Base-by-base conservation (phyloP, 805 yeast species). In the Teunomyces stri region DNA sequence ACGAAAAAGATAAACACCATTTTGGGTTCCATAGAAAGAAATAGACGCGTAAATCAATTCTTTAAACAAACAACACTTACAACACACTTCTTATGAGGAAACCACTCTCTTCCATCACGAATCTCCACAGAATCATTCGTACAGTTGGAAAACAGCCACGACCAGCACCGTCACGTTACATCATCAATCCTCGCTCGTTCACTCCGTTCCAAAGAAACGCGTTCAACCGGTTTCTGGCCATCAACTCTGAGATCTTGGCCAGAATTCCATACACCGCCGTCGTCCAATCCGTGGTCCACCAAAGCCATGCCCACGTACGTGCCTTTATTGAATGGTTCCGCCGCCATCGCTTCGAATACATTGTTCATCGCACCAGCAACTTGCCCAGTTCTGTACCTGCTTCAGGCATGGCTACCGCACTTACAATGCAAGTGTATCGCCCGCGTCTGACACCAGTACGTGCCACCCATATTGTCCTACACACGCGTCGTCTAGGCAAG, bases 311-410 rank as follows among this genome's bases (percentile, higher is more conserved):
- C 5, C 18, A 18, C 9, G 22, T 42, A 1, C 37, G 36, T 11
- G 11, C 39, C 5, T 49, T 44, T 29, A n/a, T 50, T 4, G 48
- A 48, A 6, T 46, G 51, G 51, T 51, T 50, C 44, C 45, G 46
- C 27, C 20, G 45, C 1, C 35, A 44, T 13, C 42, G 53, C 5
- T 50, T 29, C 42, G 38, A 50, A 16, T 50, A 50, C 15, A 25
- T 44, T 5, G 34, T 31, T 11, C 15, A n/a, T 13, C 18, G 16
- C 16, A 31, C 34, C 9, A 31, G 34, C 18, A 31, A 15, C 34
- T 31, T 31, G 18, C 34, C 34, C 18, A 9, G 7, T 6, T n/a
- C 15, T 6, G 34, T 15, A 3, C 10, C 34, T 4, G 10, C 18
- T 11, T 13, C 18, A 6, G 40, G 40, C 25, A 37, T 37, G 29